Evolutionary conservation across 306 rosid species (phyloP).

Genomic region (Cicer chorassanicum): DNA sequence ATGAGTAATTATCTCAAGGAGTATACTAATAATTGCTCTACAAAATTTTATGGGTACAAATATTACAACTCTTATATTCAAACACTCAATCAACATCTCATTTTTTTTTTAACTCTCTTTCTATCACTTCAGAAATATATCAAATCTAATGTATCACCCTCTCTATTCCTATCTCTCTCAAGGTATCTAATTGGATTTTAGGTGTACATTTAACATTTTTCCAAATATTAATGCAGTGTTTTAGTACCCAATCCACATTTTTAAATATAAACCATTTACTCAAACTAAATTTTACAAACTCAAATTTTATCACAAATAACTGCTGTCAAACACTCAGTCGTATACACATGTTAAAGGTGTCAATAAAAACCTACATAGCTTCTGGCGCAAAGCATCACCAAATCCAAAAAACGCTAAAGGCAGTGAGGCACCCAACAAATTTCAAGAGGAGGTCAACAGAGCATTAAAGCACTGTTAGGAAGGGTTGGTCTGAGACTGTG

Average conservation of each 20-base stretch:
- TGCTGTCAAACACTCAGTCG: neutral
- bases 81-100: too few species aligned
- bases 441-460: neutral
- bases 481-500: conserved; percentile 27
- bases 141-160: too few species aligned
- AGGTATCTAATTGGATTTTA: too few species aligned
- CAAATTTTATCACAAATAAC: neutral
- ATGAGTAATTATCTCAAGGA: neutral
- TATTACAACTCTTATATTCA: too few species aligned
- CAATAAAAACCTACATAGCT: neutral
- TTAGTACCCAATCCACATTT: neutral
- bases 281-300: neutral
- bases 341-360: neutral
- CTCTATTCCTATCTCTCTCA: too few species aligned
- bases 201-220: too few species aligned
- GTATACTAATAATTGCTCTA: neutral
- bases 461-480: conserved; percentile 7
- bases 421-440: neutral
- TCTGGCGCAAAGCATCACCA: neutral
- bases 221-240: too few species aligned
- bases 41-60: neutral
- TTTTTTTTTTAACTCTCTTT: too few species aligned
- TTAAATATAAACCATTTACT: neutral
- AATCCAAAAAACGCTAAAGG: neutral
- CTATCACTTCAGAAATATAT: too few species aligned